Evolutionary conservation across 768 basidiomycete species (phyloP), one percentile per base, ranked within the genome.

Genomic region (Hygrocybe punicea): DNA sequence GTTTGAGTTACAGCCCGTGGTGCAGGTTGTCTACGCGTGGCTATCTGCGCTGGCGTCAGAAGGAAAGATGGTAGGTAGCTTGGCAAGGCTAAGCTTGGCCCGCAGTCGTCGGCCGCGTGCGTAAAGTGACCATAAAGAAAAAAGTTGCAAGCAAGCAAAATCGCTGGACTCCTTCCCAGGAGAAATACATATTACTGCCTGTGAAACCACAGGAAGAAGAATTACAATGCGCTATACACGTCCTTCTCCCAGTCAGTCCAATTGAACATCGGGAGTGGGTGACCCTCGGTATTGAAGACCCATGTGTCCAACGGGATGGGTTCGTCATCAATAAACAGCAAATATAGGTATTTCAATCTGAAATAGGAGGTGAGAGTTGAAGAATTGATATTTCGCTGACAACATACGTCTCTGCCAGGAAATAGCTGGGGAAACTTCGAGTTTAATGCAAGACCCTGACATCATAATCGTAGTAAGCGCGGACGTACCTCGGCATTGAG

Each of bases 241-340:
- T 72, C 65, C 67, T 69, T 78, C 71, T 87, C 84, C 71, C 71
- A 76, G 2, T 70, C 61, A 1, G 69, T 76, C 86, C 86, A 87
- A n/a, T 75, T 61, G 61, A 86, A 86, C 4, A 85, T 72, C 2
- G 84, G 86, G 8, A 90, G 68, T 2, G 88, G 88, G 61, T 90
- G 88, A 7, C 86, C 87, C 67, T 86, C 84, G 0, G 84, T 86
- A 60, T 84, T 86, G 58, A 84, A 83, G 4, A 85, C 83, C 78
- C 79, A 86, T 45, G 78, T 72, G 19, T 79, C 73, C 36, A 83
- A 69, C 3, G 81, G 75, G 42, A 86, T 70, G 1, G 73, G 69
- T 47, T 84, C 81, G 2, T 73, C 73, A 57, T 86, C 83, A 24
- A 75, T 78, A 62, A 87, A 87, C 35, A 86, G 66, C n/a, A 88